Evolutionary conservation across 306 rosid genomes (phyloP).

Genomic region (Lathyrus sativus): DNA sequence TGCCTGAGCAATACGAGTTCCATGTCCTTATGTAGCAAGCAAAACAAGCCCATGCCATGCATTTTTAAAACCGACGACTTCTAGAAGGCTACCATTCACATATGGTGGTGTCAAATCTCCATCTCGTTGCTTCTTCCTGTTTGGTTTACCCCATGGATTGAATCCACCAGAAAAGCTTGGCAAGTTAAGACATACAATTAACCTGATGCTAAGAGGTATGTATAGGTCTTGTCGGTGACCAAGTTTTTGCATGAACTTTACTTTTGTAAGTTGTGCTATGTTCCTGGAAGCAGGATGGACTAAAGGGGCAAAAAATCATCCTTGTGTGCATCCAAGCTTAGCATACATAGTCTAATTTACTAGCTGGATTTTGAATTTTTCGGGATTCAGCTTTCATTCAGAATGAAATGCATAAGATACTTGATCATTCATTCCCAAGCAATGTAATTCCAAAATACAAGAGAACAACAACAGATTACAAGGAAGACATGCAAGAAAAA

Average conservation of each 20-base stretch:
- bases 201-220: constrained; percentile 89
- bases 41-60: constrained; percentile 98
- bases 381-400: too few relatives aligned
- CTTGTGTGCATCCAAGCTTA: too few relatives aligned
- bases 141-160: constrained; percentile 94
- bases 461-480: too few relatives aligned
- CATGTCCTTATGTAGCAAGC: constrained; percentile 93
- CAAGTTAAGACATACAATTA: constrained; percentile 88
- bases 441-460: too few relatives aligned
- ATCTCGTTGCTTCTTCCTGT: constrained; percentile 46
- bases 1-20: constrained; percentile 98
- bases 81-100: constrained; percentile 89
- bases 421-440: too few relatives aligned
- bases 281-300: too few relatives aligned
- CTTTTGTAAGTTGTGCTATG: constrained; percentile 78
- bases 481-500: too few relatives aligned
- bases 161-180: constrained; percentile 99
- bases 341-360: too few relatives aligned
- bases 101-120: constrained; percentile 77
- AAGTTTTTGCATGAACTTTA: constrained; percentile 57
- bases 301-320: too few relatives aligned
- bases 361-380: too few relatives aligned
- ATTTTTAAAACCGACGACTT: constrained; percentile 90
- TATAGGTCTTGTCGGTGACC: constrained; percentile 71
- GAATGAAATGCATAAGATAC: too few relatives aligned